Conservation (phyloP, 495 filamentous ascomycete genomes). For the Trichoderma virens region DNA sequence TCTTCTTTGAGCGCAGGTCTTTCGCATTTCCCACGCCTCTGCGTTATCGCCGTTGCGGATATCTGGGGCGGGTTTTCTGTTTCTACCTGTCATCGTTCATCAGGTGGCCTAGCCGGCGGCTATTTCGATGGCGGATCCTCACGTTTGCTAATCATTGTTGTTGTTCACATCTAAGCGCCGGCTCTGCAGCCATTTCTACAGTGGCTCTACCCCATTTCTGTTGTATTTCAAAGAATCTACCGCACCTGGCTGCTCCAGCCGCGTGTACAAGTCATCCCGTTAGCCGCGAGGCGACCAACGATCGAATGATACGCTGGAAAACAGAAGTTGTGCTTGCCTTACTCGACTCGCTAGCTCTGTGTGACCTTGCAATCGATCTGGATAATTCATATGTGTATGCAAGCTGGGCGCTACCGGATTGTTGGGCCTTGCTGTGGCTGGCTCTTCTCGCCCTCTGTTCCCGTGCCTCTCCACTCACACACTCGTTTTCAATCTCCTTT, state of each 20-base stretch:
- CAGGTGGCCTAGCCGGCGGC: neutral
- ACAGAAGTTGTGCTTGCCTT: neutral
- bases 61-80: neutral
- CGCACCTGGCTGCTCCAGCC: neutral
- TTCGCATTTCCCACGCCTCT: neutral
- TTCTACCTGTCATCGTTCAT: neutral
- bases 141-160: neutral
- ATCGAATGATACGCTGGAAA: neutral
- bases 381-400: neutral
- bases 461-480: neutral
- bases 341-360: neutral
- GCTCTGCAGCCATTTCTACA: neutral
- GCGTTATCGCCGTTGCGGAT: neutral
- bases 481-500: neutral
- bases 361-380: neutral
- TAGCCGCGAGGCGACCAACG: conserved; percentile 2
- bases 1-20: neutral
- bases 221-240: neutral
- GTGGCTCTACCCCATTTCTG: neutral
- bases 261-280: neutral
- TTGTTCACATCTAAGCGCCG: conserved; percentile 6
- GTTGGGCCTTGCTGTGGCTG: neutral
- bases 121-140: neutral
- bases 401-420: neutral
- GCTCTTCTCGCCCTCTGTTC: neutral